Conservation (phyloP, 164 flowering plant species). For the Protea cynaroides region DNA sequence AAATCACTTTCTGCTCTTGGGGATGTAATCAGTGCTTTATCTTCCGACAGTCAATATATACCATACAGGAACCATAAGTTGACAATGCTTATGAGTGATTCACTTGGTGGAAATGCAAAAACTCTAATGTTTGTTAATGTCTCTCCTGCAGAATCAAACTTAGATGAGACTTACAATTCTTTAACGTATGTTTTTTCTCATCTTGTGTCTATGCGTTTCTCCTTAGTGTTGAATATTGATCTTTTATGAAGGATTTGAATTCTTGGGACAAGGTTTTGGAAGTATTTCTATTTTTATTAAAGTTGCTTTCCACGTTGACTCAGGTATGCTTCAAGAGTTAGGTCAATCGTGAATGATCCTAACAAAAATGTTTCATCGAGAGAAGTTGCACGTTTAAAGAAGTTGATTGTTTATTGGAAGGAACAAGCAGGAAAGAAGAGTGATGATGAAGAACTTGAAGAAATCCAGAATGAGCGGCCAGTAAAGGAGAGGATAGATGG, state of each 20-base stretch:
- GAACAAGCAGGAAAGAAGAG: constrained; percentile 87
- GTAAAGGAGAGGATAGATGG: constrained; percentile 29
- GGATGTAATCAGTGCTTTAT: constrained; percentile 91
- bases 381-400: constrained; percentile 89
- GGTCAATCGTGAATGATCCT: constrained; percentile 94
- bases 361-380: constrained; percentile 87
- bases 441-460: constrained; percentile 84
- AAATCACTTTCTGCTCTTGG: constrained; percentile 98
- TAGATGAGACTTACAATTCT: constrained; percentile 92
- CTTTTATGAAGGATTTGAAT: too few species aligned
- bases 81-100: constrained; percentile 99
- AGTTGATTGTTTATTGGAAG: constrained; percentile 86
- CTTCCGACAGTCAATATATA: constrained; percentile 78
- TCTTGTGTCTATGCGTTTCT: too few species aligned
- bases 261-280: too few species aligned
- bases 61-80: constrained; percentile 95
- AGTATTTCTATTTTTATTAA: background rate
- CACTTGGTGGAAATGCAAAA: constrained; percentile 98
- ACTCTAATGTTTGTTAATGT: constrained; percentile 95
- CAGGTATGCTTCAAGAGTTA: constrained; percentile 97
- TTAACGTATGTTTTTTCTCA: constrained; percentile 55
- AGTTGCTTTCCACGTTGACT: constrained; percentile 3
- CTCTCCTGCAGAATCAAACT: constrained; percentile 93
- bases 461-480: constrained; percentile 67
- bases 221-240: too few species aligned